Evolutionary conservation across 148 eudicot genomes (phyloP), one percentile per base, ranked within the genome.

Genomic region (Heliosperma pusillum): DNA sequence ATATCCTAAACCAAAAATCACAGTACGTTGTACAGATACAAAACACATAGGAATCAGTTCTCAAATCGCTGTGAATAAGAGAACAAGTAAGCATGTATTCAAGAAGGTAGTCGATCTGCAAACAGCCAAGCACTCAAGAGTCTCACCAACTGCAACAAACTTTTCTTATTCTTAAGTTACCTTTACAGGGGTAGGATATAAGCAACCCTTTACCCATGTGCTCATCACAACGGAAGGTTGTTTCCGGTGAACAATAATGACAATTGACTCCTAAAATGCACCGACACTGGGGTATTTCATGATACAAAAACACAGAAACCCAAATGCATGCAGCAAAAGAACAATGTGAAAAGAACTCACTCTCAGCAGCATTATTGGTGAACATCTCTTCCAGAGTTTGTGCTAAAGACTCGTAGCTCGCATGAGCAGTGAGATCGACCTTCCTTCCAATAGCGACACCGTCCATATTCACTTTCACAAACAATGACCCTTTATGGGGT

Each of bases 391-490:
- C 96, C 81, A 94, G 75, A 19, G 89, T 81, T 47, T 20, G 82
- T 11, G 93, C 93, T 66, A 94, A 82, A 42, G 87, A 84, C 83
- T 84, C 90, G 57, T 94, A 94, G 83, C 86, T 79, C 73, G 85
- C 73, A 79, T 94, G 97, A 71, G 91, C 89, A 80, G 72, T 86
- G 68, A 93, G 88, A 80, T 93, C 97, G n/a, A 93, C 87, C 82
- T 93, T 93, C 81, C 98, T 89, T 77, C 98, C 98, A 69, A 93
- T 93, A 2, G 83, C 83, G 57, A 82, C 82, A 58, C 98, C 98
- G 77, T 93, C 97, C 92, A 89, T 91, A 76, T 91, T 93, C 76
- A 91, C 98, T 87, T 93, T 93, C 66, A 91, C 95, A 84, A 87
- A 91, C 40, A 83, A 73, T 20, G 91, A 90, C 64, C 78, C 76